A percentile compares a stretch with the other conserved stretches of the same genome.
These are phyloP conservation scores for Pugionium dolabratum DNA, from an alignment of 345 rosid genomes.

Conservation along the genomic window DNA sequence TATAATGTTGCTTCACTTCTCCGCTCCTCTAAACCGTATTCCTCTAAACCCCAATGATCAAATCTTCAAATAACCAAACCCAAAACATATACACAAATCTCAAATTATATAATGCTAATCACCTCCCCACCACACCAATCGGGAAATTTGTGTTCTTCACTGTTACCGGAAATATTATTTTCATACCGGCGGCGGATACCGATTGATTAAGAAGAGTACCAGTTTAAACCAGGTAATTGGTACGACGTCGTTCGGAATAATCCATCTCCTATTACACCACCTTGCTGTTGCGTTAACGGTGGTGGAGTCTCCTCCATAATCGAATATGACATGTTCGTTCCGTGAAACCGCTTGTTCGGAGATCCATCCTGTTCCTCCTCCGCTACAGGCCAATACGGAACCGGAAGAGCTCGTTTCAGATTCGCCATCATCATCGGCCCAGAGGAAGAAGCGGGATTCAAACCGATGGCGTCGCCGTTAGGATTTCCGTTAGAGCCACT, in stretches of 20 bases:
- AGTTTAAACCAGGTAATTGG: slow-evolving; percentile 70
- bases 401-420: slow-evolving; percentile 59
- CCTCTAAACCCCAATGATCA: slow-evolving; percentile 34
- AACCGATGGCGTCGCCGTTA: slow-evolving; percentile 9
- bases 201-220: slow-evolving; percentile 55
- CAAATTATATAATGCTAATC: slow-evolving; percentile 27
- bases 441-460: slow-evolving; percentile 41
- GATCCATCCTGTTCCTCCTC: slow-evolving; percentile 41
- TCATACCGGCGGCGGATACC: slow-evolving; percentile 7
- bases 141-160: slow-evolving; percentile 8
- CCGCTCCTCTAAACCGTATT: slow-evolving; percentile 14
- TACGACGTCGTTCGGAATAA: slow-evolving; percentile 54
- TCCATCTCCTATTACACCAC: slow-evolving; percentile 61
- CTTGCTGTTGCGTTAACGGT: slow-evolving; percentile 39
- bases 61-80: slow-evolving; percentile 23
- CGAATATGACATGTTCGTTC: slow-evolving; percentile 36
- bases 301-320: slow-evolving; percentile 32
- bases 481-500: not conserved
- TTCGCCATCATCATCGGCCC: slow-evolving; percentile 47
- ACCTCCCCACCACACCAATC: slow-evolving; percentile 22
- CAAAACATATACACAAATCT: slow-evolving; percentile 42
- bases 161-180: not conserved
- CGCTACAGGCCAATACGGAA: slow-evolving; percentile 56
- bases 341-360: slow-evolving; percentile 57
- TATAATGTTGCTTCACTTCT: slow-evolving; percentile 32